phyloP scores from a whole-genome alignment of 257 asterid genomes.

The Orobanche coerulescens region DNA sequence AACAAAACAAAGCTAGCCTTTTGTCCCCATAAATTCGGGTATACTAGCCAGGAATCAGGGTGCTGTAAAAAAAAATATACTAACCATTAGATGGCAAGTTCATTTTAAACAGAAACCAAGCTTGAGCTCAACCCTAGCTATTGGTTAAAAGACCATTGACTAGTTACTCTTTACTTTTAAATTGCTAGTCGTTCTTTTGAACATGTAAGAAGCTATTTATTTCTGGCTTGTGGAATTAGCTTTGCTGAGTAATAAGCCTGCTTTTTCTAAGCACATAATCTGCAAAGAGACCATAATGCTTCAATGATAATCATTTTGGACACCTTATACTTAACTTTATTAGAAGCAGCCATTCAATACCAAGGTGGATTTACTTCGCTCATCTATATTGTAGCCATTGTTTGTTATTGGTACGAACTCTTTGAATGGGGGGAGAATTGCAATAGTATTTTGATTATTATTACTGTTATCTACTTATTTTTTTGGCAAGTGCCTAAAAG shows the following conservation, averaged over 20 bases:
- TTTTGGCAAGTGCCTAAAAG: neutral
- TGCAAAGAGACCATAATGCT: neutral
- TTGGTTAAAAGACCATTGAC: conserved; percentile 18
- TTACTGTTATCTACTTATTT: neutral
- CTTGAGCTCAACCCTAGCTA: neutral
- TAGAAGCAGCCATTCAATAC: neutral
- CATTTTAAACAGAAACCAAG: neutral
- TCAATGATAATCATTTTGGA: neutral
- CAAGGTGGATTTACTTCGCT: conserved; percentile 1
- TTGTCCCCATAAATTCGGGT: too few relatives aligned
- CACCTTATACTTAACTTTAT: neutral
- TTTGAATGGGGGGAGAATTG: neutral
- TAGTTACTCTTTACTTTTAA: neutral
- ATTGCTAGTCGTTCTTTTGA: too few relatives aligned
- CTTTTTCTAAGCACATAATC: neutral
- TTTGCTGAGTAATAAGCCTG: neutral
- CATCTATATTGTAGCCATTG: neutral
- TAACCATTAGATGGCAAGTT: neutral
- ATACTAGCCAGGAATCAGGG: too few relatives aligned
- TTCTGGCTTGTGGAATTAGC: neutral
- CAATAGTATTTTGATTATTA: neutral
- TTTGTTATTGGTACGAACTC: neutral
- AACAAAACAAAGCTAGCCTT: too few relatives aligned
- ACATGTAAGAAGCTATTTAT: too few relatives aligned
- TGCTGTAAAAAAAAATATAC: neutral